Evolutionary conservation across 2,329 filamentous ascomycete species (phyloP).

Genomic region (Beauveria australis): DNA sequence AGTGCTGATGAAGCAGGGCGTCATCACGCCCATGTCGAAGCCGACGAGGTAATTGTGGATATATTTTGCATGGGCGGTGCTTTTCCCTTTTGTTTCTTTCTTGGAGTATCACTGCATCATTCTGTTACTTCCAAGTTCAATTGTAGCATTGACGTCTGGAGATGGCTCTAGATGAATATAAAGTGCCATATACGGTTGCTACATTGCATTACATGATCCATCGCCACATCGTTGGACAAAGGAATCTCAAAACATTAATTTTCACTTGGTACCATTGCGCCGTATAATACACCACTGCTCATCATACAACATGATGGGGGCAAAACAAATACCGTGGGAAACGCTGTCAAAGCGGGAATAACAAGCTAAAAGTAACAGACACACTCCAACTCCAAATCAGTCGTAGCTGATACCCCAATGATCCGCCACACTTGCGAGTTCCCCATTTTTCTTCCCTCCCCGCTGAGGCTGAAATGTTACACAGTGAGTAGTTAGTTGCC

Average conservation of each 20-base stretch:
- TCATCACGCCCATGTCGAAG: constrained; percentile 80
- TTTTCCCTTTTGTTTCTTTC: not conserved
- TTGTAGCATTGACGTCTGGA: not conserved
- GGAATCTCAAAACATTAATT: not conserved
- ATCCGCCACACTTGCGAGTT: not conserved
- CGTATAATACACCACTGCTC: not conserved
- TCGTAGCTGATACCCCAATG: not conserved
- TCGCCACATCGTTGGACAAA: too few relatives aligned
- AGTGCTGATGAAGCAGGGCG: constrained; percentile 81
- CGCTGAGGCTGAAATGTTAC: not conserved
- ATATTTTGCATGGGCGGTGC: not conserved
- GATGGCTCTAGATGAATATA: not conserved
- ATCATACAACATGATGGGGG: not conserved
- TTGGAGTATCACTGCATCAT: not conserved
- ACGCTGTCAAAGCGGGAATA: not conserved
- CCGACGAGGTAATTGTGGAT: constrained; percentile 39
- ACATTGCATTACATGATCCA: not conserved
- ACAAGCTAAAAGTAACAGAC: not conserved
- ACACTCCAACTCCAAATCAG: not conserved
- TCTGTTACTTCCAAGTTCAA: not conserved
- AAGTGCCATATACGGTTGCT: not conserved
- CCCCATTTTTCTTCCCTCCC: not conserved
- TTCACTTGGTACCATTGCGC: not conserved
- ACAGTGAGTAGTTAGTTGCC: not conserved
- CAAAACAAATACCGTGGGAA: not conserved